Evolutionary conservation across 1,139 yeast species (phyloP).

Genomic region (Pichia sp.): DNA sequence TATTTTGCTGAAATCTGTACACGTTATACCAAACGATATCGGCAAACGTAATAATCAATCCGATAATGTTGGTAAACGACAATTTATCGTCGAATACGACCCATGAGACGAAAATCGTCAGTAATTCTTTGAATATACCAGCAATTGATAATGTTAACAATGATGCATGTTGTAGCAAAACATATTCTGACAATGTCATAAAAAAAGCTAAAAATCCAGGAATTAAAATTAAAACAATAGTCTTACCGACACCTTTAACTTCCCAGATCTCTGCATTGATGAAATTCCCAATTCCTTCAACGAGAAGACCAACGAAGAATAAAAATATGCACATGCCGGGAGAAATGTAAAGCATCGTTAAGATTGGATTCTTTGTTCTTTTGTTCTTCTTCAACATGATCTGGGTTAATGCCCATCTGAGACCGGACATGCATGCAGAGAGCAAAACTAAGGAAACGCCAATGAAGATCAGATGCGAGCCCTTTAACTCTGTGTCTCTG

Average conservation of each 20-base stretch:
- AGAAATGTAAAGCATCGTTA: slow-evolving; percentile 83
- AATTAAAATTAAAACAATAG: slow-evolving; percentile 58
- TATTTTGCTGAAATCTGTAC: slow-evolving; percentile 46
- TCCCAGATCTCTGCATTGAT: slow-evolving; percentile 60
- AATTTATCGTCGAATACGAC: slow-evolving; percentile 74
- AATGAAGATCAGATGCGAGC: slow-evolving; percentile 29
- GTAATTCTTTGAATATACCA: slow-evolving; percentile 87
- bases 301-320: slow-evolving; percentile 54
- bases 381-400: slow-evolving; percentile 62
- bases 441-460: slow-evolving; percentile 75
- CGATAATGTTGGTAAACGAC: slow-evolving; percentile 66
- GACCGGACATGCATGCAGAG: slow-evolving; percentile 82
- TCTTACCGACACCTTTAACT: slow-evolving; percentile 50
- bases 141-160: slow-evolving; percentile 87
- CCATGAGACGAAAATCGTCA: slow-evolving; percentile 73
- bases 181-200: slow-evolving; percentile 89
- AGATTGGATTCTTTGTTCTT: slow-evolving; percentile 68
- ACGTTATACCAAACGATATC: slow-evolving; percentile 84
- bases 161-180: slow-evolving; percentile 76
- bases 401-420: slow-evolving; percentile 95
- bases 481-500: not conserved
- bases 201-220: slow-evolving; percentile 89
- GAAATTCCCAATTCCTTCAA: slow-evolving; percentile 67
- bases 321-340: slow-evolving; percentile 77
- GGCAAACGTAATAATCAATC: slow-evolving; percentile 68